Percentiles rank a stretch among this genome's conserved stretches.
phyloP scores from a whole-genome alignment of 2,329 filamentous ascomycete genomes.

The Penicillium verrucosum region DNA sequence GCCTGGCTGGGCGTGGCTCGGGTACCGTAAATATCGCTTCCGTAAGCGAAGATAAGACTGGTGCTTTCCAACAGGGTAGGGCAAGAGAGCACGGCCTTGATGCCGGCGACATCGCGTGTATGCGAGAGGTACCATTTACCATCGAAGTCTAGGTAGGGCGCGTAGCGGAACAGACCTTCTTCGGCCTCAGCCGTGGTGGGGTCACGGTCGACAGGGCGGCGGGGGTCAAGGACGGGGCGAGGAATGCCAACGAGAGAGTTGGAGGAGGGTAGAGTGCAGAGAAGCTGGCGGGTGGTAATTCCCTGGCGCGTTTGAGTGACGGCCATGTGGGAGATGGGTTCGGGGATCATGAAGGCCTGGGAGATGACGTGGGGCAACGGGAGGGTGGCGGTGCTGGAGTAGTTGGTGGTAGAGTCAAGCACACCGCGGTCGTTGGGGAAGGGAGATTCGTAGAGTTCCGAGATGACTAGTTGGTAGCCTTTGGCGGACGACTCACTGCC shows the following conservation, averaged over 20 bases:
- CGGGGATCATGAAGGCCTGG: slow-evolving; percentile 76
- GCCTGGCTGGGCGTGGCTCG: slow-evolving; percentile 80
- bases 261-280: slow-evolving; percentile 71
- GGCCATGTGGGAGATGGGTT: slow-evolving; percentile 73
- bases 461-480: slow-evolving; percentile 80
- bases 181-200: slow-evolving; percentile 74
- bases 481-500: slow-evolving; percentile 55
- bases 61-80: slow-evolving; percentile 88
- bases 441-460: slow-evolving; percentile 86
- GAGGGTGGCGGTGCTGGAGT: slow-evolving; percentile 61
- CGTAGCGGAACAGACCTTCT: slow-evolving; percentile 77
- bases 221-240: slow-evolving; percentile 74
- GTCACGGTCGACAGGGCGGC: slow-evolving; percentile 80
- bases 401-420: slow-evolving; percentile 66
- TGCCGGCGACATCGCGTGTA: slow-evolving; percentile 73
- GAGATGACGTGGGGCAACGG: slow-evolving; percentile 71
- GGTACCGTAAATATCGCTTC: slow-evolving; percentile 80
- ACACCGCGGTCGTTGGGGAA: slow-evolving; percentile 80
- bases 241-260: slow-evolving; percentile 77
- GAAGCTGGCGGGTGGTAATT: slow-evolving; percentile 76
- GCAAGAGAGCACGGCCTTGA: slow-evolving; percentile 68
- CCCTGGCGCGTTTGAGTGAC: slow-evolving; percentile 90
- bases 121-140: slow-evolving; percentile 78
- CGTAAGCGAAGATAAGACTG: slow-evolving; percentile 82
- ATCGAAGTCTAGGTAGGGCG: slow-evolving; percentile 76